A percentile compares a stretch with the other conserved stretches of the same genome.
Evolutionary conservation across 257 asterid genomes (phyloP).

Genomic region (Solanum acaule): DNA sequence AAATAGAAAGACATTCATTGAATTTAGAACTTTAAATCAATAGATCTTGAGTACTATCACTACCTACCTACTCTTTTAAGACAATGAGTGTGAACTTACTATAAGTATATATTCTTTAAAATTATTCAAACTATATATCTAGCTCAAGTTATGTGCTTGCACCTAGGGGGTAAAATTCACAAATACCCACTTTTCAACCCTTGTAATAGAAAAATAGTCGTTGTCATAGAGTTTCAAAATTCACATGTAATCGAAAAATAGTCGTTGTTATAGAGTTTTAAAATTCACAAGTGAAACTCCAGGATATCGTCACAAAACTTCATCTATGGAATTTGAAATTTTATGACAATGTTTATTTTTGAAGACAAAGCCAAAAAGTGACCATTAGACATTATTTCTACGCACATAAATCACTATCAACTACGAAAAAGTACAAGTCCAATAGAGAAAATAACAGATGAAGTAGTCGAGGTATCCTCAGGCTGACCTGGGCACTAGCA

Average conservation of each 20-base stretch:
- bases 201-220: not conserved
- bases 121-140: not conserved
- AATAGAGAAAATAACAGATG: not conserved
- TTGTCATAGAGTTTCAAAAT: not conserved
- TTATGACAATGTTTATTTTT: not conserved
- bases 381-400: not conserved
- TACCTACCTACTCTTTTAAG: not conserved
- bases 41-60: not conserved
- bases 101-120: not conserved
- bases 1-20: not conserved
- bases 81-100: not conserved
- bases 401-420: not conserved
- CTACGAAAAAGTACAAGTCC: not conserved
- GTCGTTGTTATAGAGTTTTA: too few species aligned
- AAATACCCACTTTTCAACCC: not conserved
- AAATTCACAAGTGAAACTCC: not conserved
- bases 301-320: not conserved
- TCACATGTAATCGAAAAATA: too few species aligned
- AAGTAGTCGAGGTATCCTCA: not conserved
- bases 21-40: not conserved
- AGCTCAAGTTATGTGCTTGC: not conserved
- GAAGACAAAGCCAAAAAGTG: not conserved
- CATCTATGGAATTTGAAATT: not conserved
- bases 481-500: not conserved
- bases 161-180: not conserved